Conservation (phyloP, 768 basidiomycete genomes). For the Thelephora aurantiotincta region DNA sequence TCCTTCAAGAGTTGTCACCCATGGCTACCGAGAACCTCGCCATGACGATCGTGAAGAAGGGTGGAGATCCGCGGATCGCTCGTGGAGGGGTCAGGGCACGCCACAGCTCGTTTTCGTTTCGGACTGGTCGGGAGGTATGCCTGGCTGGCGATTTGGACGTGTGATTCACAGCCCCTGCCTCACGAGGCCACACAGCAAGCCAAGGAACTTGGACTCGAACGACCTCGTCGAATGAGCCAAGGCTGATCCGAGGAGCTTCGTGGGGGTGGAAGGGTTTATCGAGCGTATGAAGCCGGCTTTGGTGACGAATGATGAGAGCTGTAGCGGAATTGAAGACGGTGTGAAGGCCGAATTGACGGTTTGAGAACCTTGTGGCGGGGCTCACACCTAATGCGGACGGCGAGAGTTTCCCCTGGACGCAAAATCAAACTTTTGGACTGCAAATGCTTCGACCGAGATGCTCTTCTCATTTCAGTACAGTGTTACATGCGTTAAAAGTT, state of each 20-base stretch:
- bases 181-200: slow-evolving; percentile 93
- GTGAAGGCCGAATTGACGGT: slow-evolving; percentile 56
- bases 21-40: slow-evolving; percentile 99
- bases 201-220: slow-evolving; percentile 88
- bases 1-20: slow-evolving; percentile 92
- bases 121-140: background rate
- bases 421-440: too few species aligned
- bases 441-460: too few species aligned
- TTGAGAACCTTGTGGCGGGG: too few species aligned
- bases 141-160: background rate
- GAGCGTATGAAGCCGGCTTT: slow-evolving; percentile 84
- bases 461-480: too few species aligned
- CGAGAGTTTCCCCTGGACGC: too few species aligned
- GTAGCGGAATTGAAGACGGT: slow-evolving; percentile 34
- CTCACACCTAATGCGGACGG: too few species aligned
- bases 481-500: too few species aligned
- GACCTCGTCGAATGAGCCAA: slow-evolving; percentile 86
- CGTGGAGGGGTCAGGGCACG: slow-evolving; percentile 85
- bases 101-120: slow-evolving; percentile 5
- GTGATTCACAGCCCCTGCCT: slow-evolving; percentile 52
- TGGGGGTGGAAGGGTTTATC: slow-evolving; percentile 86
- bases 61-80: slow-evolving; percentile 91
- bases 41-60: slow-evolving; percentile 94
- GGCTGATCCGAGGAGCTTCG: slow-evolving; percentile 65
- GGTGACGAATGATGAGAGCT: slow-evolving; percentile 33